Percentiles rank a stretch among this genome's conserved stretches.
Evolutionary conservation across 495 filamentous ascomycete species (phyloP).

Genomic region (Emericellopsis terricola): DNA sequence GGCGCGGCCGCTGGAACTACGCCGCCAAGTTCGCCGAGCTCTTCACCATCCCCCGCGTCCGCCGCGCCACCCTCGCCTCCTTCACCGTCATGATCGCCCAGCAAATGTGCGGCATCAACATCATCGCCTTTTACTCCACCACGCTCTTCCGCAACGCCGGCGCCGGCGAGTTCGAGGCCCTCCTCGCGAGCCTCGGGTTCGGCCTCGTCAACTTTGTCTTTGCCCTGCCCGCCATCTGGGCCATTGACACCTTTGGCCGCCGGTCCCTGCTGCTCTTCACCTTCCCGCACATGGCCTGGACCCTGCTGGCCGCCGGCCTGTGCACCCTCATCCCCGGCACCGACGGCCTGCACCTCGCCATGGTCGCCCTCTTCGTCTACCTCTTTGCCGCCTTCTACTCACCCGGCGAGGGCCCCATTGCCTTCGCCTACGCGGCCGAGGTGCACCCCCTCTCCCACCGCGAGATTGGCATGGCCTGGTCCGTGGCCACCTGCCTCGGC

Average conservation of each 20-base stretch:
- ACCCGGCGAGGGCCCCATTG: conserved; percentile 67
- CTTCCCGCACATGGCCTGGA: conserved; percentile 74
- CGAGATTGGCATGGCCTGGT: conserved; percentile 57
- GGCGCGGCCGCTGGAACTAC: conserved; percentile 19
- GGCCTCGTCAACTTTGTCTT: conserved; percentile 73
- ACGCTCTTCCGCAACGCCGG: conserved; percentile 54
- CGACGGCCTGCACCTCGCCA: conserved; percentile 33
- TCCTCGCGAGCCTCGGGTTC: conserved; percentile 62
- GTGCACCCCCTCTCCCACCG: conserved; percentile 60
- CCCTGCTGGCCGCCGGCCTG: conserved; percentile 52
- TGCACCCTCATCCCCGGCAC: conserved; percentile 43
- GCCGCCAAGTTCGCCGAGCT: conserved; percentile 31
- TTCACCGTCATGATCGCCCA: conserved; percentile 49
- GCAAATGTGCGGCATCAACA: conserved; percentile 48
- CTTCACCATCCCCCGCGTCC: conserved; percentile 21
- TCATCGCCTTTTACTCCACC: conserved; percentile 74
- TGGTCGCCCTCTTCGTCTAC: conserved; percentile 56
- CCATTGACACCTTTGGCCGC: conserved; percentile 74
- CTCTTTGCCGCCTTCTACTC: conserved; percentile 58
- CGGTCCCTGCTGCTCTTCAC: conserved; percentile 64
- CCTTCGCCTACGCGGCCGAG: conserved; percentile 67
- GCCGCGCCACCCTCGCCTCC: conserved; percentile 43
- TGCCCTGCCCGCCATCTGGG: conserved; percentile 64
- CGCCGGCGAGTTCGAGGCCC: conserved; percentile 33
- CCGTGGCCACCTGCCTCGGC: conserved; percentile 50